phyloP scores from a whole-genome alignment of 345 rosid species.

The Populus deltoides region DNA sequence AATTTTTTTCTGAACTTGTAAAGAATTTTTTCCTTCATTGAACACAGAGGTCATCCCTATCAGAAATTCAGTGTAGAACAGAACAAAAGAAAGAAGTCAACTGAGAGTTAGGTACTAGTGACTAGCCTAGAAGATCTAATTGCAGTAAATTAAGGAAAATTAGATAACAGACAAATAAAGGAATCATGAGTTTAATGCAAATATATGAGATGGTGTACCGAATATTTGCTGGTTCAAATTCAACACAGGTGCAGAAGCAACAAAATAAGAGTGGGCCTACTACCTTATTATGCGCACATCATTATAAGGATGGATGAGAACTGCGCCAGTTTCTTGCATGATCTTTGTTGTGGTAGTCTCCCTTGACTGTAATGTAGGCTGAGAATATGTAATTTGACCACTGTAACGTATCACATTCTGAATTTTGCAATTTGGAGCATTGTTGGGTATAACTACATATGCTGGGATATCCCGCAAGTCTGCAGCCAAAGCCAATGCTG shows the following conservation, averaged over 20 bases:
- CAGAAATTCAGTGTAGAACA: too few species aligned
- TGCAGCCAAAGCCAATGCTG: conserved; percentile 91
- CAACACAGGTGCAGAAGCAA: not conserved
- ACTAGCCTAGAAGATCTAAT: not conserved
- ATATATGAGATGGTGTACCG: not conserved
- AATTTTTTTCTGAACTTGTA: not conserved
- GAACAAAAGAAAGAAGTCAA: not conserved
- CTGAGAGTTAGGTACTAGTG: not conserved
- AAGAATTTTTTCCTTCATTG: not conserved
- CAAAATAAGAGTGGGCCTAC: conserved; percentile 2
- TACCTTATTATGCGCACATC: conserved; percentile 77
- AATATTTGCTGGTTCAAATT: not conserved
- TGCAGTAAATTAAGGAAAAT: not conserved
- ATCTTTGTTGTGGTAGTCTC: conserved; percentile 59
- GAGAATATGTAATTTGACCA: conserved; percentile 78
- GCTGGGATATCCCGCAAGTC: conserved; percentile 68
- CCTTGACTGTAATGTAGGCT: conserved; percentile 61
- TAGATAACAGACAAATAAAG: not conserved
- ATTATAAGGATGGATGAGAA: conserved; percentile 78
- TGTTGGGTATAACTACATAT: conserved; percentile 70
- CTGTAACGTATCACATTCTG: conserved; percentile 79
- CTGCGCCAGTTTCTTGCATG: conserved; percentile 70
- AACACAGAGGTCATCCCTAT: not conserved
- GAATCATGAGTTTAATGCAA: too few species aligned
- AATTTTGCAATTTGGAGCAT: conserved; percentile 87